Evolutionary conservation across 2,329 filamentous ascomycete genomes (phyloP), one percentile per base, ranked within the genome.

Genomic region (Madurella fahalii): DNA sequence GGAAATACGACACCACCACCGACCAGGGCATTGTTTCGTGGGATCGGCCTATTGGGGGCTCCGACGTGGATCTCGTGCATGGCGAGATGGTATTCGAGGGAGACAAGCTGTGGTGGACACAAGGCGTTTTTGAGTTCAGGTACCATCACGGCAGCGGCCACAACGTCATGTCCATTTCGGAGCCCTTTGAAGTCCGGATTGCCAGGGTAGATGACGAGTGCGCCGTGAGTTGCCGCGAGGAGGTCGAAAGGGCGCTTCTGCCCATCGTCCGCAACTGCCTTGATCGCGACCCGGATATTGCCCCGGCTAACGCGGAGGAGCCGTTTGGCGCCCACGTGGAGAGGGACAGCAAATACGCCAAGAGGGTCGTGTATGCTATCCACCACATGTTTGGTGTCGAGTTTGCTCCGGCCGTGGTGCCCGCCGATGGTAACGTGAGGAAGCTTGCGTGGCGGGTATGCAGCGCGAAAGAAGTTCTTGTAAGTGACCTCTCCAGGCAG

Each of bases 331-430:
- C 83, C 46, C 78, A 92, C 40, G 88, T 96, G 1, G 91, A 96
- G 66, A 78, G 91, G 20, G 89, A 96, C 62, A 83, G 86, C 59
- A 96, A 95, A 71, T 97, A 91, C 64, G 87, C 93, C 1, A 89
- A 85, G 71, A 78, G 94, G 41, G 88, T 97, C 11, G 92, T 97
- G 0, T 97, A 95, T 70, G 94, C 92, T 4, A 90, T 99, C 30
- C 87, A 89, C 60, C 89, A 95, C 69, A 96, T 96, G 91, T 95
- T 99, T 69, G 94, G 92, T 49, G 89, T 99, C 57, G 94, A 99
- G 69, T 92, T 99, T 67, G 90, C 94, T 1, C 87, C 92, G 0
- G 90, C 90, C 43, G 93, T 97, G 1, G 94, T 99, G 32, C 84
- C 89, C 50, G 91, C 92, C 0, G 94, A 99, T 73, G 90, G 94